These are phyloP conservation scores for Ustilago loliicola DNA, from an alignment of 1,284 basidiomycete species.

Conservation along the genomic window DNA sequence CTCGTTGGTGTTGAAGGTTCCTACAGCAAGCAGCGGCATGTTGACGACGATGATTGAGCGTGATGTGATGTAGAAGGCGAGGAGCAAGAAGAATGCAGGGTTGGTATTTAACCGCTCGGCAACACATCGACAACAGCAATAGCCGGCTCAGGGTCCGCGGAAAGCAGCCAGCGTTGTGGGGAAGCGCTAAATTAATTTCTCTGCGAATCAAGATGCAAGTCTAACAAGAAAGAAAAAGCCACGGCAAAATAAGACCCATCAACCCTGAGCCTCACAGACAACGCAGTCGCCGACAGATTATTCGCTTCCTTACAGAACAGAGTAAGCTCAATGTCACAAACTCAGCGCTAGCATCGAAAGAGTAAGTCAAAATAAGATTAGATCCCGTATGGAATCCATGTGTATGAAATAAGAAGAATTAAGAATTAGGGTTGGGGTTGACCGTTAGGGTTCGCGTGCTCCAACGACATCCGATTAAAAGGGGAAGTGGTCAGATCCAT, in stretches of 20 bases:
- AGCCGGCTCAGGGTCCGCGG: conserved; percentile 36
- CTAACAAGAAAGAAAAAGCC: neutral
- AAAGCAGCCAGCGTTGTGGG: conserved; percentile 5
- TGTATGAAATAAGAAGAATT: neutral
- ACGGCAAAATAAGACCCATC: neutral
- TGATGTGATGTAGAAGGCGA: neutral
- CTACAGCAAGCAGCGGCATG: conserved; percentile 49
- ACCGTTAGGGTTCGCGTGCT: neutral
- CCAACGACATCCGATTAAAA: conserved; percentile 23
- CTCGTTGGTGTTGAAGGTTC: conserved; percentile 57
- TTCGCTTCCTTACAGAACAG: too few relatives aligned
- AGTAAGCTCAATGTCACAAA: neutral
- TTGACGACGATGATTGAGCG: neutral
- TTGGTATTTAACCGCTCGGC: conserved; percentile 21
- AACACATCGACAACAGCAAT: conserved; percentile 5
- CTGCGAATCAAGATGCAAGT: neutral
- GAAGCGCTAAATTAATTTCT: neutral
- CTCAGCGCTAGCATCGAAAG: neutral
- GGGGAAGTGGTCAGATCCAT: conserved; percentile 59
- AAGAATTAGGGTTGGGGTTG: neutral
- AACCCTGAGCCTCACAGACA: neutral
- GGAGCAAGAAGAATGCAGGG: neutral
- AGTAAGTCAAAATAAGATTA: neutral
- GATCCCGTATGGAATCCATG: neutral
- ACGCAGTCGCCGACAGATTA: neutral